phyloP scores from a whole-genome alignment of 805 yeast genomes.

The Pichia scutulata region DNA sequence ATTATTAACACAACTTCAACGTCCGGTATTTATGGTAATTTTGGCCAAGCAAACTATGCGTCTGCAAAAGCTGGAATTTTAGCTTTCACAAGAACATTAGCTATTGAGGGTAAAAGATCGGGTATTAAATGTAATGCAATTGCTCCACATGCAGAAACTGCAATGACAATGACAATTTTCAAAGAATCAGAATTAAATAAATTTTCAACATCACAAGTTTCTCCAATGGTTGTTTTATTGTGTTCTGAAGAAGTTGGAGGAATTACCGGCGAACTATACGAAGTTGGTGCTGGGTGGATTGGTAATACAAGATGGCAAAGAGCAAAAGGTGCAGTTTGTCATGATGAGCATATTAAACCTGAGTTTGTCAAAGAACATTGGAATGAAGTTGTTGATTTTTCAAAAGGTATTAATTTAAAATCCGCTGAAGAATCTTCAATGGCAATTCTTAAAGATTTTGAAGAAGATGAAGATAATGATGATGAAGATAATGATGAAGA shows the following conservation, averaged over 20 bases:
- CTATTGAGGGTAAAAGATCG: conserved; percentile 80
- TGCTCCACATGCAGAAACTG: conserved; percentile 98
- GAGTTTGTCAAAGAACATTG: conserved; percentile 69
- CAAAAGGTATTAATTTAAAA: conserved; percentile 43
- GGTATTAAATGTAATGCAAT: conserved; percentile 72
- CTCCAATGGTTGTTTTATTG: conserved; percentile 78
- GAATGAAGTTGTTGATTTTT: conserved; percentile 59
- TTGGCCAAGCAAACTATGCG: conserved; percentile 95
- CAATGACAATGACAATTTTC: conserved; percentile 89
- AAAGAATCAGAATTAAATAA: conserved; percentile 71
- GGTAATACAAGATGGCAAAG: conserved; percentile 95
- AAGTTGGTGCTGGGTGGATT: conserved; percentile 95
- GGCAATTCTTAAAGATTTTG: conserved; percentile 65
- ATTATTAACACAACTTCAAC: conserved; percentile 89
- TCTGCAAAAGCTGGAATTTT: conserved; percentile 87
- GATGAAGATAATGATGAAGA: conserved; percentile 40
- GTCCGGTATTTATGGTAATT: conserved; percentile 94
- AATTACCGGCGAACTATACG: conserved; percentile 75
- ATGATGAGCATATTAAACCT: conserved; percentile 40
- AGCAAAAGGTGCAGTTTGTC: conserved; percentile 72
- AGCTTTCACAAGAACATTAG: conserved; percentile 78
- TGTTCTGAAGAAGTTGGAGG: conserved; percentile 58
- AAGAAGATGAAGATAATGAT: conserved; percentile 37
- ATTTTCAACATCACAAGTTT: conserved; percentile 81
- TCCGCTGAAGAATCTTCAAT: conserved; percentile 70